Conservation (phyloP, 2,329 filamentous ascomycete species). For the Phyllosticta ampelicida region DNA sequence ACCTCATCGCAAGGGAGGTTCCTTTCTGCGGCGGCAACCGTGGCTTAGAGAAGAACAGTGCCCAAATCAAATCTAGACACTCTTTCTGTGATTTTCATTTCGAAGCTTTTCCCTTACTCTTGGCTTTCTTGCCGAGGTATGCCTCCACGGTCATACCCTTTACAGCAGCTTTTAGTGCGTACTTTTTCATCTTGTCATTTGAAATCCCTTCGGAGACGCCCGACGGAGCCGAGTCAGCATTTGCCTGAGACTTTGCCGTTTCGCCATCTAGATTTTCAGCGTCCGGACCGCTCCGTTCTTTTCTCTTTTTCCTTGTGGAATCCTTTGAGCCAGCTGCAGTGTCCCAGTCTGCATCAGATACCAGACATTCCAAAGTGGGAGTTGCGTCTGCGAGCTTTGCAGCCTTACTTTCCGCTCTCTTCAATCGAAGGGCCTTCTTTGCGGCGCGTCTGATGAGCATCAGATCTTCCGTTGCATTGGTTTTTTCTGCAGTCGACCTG, state of each 20-base stretch:
- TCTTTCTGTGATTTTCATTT: not conserved
- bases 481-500: constrained; percentile 10
- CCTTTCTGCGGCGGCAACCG: not conserved
- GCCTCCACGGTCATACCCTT: constrained; percentile 29
- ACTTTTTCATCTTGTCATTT: constrained; percentile 3
- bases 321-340: not conserved
- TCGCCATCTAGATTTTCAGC: not conserved
- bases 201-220: not conserved
- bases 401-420: constrained; percentile 11
- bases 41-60: not conserved
- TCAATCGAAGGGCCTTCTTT: constrained; percentile 11
- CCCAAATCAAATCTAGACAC: not conserved
- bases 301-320: not conserved
- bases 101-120: constrained; percentile 1
- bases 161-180: constrained; percentile 11
- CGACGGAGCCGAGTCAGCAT: not conserved
- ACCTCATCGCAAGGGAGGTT: not conserved
- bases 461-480: constrained; percentile 12
- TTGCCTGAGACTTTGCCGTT: not conserved
- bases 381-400: not conserved
- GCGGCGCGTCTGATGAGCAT: constrained; percentile 11
- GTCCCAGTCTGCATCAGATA: not conserved
- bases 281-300: constrained; percentile 12
- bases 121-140: constrained; percentile 26
- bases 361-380: not conserved